phyloP scores from a whole-genome alignment of 352 stramenopile genomes.

The Elongisporangium anandrum region DNA sequence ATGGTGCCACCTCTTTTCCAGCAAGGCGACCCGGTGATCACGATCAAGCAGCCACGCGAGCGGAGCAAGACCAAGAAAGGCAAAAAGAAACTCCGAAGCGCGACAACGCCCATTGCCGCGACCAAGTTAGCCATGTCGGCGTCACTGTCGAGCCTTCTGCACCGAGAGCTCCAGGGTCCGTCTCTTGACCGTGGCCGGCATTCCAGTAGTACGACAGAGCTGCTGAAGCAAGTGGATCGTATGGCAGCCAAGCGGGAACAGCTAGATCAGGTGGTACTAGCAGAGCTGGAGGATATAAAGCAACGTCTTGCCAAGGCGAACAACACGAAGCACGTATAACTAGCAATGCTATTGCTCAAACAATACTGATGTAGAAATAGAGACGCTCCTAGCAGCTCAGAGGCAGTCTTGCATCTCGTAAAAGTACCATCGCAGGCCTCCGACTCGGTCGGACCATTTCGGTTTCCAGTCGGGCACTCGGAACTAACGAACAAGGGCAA shows the following conservation, averaged over 20 bases:
- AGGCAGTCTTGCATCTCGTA: conserved; percentile 43
- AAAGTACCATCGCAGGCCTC: conserved; percentile 69
- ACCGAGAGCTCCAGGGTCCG: conserved; percentile 21
- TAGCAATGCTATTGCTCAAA: background rate
- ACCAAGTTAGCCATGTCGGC: conserved; percentile 7
- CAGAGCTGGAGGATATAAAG: conserved; percentile 64
- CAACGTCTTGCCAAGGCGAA: conserved; percentile 35
- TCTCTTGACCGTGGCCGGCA: conserved; percentile 9
- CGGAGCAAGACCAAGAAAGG: conserved; percentile 1
- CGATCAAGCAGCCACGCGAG: background rate
- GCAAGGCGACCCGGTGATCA: background rate
- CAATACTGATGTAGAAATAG: background rate
- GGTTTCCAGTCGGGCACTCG: conserved; percentile 67
- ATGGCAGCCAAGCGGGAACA: conserved; percentile 60
- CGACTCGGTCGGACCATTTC: conserved; percentile 38
- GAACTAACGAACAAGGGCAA: conserved; percentile 37
- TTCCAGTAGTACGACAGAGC: conserved; percentile 16
- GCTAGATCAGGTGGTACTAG: conserved; percentile 58
- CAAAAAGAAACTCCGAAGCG: conserved; percentile 3
- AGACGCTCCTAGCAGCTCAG: background rate
- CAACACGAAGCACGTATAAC: background rate
- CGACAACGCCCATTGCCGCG: conserved; percentile 1
- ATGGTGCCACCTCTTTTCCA: background rate
- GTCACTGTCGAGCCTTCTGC: conserved; percentile 31
- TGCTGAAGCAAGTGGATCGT: conserved; percentile 43